Evolutionary conservation across 495 filamentous ascomycete genomes (phyloP).

Genomic region (Podospora didyma): DNA sequence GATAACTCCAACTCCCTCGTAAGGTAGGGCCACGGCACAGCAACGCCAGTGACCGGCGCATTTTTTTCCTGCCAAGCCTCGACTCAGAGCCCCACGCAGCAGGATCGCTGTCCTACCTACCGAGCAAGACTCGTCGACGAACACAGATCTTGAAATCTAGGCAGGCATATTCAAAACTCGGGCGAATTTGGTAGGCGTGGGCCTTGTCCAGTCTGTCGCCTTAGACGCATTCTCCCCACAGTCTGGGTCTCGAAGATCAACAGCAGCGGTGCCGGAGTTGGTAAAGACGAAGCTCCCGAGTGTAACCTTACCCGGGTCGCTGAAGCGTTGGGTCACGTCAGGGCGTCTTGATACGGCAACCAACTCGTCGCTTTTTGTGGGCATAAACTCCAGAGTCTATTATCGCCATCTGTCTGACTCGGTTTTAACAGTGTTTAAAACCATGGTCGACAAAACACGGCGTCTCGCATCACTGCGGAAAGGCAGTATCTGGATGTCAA

Average conservation of each 20-base stretch:
- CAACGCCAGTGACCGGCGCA: too few relatives aligned
- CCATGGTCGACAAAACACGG: background rate
- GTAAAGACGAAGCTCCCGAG: background rate
- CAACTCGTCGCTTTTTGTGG: background rate
- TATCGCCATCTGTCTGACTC: background rate
- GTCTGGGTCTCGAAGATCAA: background rate
- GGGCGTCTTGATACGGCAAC: background rate
- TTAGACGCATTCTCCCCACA: too few relatives aligned
- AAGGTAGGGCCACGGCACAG: too few relatives aligned
- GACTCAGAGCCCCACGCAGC: too few relatives aligned
- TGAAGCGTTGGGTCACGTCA: background rate
- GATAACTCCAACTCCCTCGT: background rate
- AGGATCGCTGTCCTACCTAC: too few relatives aligned
- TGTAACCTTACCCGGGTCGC: background rate
- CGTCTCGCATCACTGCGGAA: background rate
- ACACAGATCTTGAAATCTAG: too few relatives aligned
- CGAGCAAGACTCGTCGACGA: too few relatives aligned
- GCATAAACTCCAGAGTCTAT: background rate
- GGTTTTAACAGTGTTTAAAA: too few relatives aligned
- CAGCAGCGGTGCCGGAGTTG: background rate
- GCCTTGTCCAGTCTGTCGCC: too few relatives aligned
- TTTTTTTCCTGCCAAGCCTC: too few relatives aligned
- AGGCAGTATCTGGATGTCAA: background rate
- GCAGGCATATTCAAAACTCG: too few relatives aligned
- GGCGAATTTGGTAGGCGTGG: too few relatives aligned